Conservation (phyloP, 441 rosid species). For the Euphorbia celastroides region DNA sequence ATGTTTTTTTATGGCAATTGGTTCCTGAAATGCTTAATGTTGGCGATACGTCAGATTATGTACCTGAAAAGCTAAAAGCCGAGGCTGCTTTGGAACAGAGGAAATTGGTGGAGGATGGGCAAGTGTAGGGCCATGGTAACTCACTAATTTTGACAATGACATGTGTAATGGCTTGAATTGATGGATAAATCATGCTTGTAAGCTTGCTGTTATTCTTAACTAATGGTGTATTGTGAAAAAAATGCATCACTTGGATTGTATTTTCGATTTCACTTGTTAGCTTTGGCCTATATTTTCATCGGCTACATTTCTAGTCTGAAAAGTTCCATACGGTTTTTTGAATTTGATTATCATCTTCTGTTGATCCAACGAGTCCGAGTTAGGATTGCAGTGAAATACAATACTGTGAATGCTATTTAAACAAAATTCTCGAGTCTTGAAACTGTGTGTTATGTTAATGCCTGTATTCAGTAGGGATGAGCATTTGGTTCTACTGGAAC, state of each 20-base stretch:
- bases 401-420: not conserved
- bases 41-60: conserved; percentile 43
- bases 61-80: conserved; percentile 71
- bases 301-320: not conserved
- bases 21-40: not conserved
- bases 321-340: not conserved
- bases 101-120: conserved; percentile 30
- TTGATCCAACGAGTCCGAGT: not conserved
- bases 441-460: too few relatives aligned
- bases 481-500: too few relatives aligned
- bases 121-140: conserved; percentile 20
- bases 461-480: too few relatives aligned
- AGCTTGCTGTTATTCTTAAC: not conserved
- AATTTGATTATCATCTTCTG: not conserved
- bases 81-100: conserved; percentile 53
- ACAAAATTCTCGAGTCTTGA: not conserved
- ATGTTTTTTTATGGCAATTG: not conserved
- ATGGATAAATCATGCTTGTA: not conserved
- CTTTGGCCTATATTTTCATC: not conserved
- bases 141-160: conserved; percentile 10
- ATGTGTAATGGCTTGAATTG: conserved; percentile 4
- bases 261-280: not conserved
- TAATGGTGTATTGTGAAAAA: not conserved
- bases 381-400: not conserved
- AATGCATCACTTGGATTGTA: not conserved